These are phyloP conservation scores for Lactifluus echinatus DNA, from an alignment of 768 basidiomycete genomes.

Conservation along the genomic window DNA sequence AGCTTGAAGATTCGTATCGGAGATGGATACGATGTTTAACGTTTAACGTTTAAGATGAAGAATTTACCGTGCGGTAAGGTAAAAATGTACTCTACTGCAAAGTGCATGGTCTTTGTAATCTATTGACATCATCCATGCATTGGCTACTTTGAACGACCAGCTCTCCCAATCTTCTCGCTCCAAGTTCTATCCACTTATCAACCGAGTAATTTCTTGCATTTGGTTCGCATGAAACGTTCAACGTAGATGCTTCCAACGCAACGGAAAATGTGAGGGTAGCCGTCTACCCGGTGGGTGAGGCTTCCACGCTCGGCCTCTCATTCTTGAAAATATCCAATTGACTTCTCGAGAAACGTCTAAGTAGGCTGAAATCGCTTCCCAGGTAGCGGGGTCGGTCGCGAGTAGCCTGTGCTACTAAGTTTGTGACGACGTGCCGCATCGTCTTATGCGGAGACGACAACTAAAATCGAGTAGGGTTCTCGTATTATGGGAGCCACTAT, in stretches of 20 bases:
- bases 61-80: too few species aligned
- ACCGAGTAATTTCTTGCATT: conserved; percentile 25
- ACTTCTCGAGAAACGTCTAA: conserved; percentile 25
- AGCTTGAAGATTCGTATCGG: too few species aligned
- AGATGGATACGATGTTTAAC: too few species aligned
- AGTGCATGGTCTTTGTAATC: too few species aligned
- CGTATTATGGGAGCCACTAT: conserved; percentile 29
- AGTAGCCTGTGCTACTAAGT: conserved; percentile 31
- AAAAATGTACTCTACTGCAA: too few species aligned
- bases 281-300: conserved; percentile 42
- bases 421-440: conserved; percentile 52
- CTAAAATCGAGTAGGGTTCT: conserved; percentile 40
- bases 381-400: conserved; percentile 24
- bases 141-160: conserved; percentile 25
- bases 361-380: conserved; percentile 31
- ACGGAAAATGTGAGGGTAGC: conserved; percentile 24
- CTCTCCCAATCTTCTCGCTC: conserved; percentile 40
- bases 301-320: conserved; percentile 28
- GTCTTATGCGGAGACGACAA: conserved; percentile 55
- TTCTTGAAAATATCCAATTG: conserved; percentile 27
- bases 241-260: conserved; percentile 29
- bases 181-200: conserved; percentile 23
- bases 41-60: too few species aligned
- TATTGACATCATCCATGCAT: too few species aligned
- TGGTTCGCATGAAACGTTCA: conserved; percentile 30